Evolutionary conservation across 148 eudicot species (phyloP).

Genomic region (Persicaria tinctoria): DNA sequence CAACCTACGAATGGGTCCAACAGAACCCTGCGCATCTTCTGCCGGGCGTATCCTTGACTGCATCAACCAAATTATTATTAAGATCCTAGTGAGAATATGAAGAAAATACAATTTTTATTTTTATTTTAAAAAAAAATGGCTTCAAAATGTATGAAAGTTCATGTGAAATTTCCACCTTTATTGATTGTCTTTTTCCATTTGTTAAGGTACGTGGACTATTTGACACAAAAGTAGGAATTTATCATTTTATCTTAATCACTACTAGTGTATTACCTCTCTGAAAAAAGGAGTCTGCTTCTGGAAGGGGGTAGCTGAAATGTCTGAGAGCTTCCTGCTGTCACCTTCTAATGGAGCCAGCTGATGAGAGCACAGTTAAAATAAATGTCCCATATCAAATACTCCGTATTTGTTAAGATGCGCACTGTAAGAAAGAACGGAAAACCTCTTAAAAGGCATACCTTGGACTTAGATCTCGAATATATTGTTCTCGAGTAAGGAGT

Average conservation of each 20-base stretch:
- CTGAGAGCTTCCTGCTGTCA: conserved; percentile 31
- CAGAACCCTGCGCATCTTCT: conserved; percentile 45
- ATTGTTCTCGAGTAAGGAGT: conserved; percentile 81
- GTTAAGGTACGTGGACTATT: background rate
- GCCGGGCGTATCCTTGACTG: conserved; percentile 29
- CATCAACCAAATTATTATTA: conserved; percentile 3
- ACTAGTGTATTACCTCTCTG: conserved; percentile 40
- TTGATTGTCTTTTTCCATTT: background rate
- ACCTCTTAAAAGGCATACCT: conserved; percentile 27
- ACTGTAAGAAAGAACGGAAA: background rate
- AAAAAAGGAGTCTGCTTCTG: conserved; percentile 38
- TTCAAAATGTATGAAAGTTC: background rate
- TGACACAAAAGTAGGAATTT: background rate
- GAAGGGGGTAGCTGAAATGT: conserved; percentile 34
- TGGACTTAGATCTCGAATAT: conserved; percentile 49
- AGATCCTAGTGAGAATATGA: background rate
- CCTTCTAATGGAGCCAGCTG: conserved; percentile 44
- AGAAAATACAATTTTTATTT: background rate
- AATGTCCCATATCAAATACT: background rate
- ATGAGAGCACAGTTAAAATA: conserved; percentile 13
- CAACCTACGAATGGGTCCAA: conserved; percentile 66
- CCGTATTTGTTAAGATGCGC: background rate
- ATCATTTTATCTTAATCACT: background rate
- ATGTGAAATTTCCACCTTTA: background rate
- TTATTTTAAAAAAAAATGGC: background rate